Base-by-base conservation (phyloP, 495 filamentous ascomycete genomes). In the Neurospora tetraspora region DNA sequence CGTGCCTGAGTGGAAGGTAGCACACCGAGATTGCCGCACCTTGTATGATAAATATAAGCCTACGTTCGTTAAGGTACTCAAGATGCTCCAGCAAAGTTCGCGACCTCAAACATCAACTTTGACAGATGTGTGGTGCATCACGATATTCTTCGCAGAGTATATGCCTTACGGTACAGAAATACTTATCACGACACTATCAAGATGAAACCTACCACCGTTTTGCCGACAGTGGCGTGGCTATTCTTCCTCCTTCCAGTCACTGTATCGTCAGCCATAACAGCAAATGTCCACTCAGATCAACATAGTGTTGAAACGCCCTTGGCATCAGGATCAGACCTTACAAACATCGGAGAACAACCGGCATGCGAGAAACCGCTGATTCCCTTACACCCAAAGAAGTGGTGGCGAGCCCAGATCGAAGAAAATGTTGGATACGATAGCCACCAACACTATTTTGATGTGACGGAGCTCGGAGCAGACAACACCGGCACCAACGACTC, bases 341-440 rank as follows among this genome's bases (percentile, higher is more conserved):
- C 8, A n/a, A 20, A 45, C 3, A 45, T 45, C 42, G n/a, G n/a
- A n/a, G n/a, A 45, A 45, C 42, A 20, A 9, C 14, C 42, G 42
- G n/a, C 42, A 45, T 20, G 42, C 42, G 18, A 45, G n/a, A 45
- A 20, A 20, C 42, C 42, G 42, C n/a, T 6, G n/a, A 45, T 45
- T 20, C 18, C 59, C 20, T 38, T 37, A n/a, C 69, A 70, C 45
- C 70, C 73, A 5, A 45, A 65, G 47, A 75, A 71, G 20, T 82
- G 76, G 77, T 77, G 78, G 78, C 75, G 75, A 42, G 74, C 75
- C 69, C 34, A 74, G 27, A 76, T 76, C 34, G 43, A 59, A 5
- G 78, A 77, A 59, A 76, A 81, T 14, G 78, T 79, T n/a, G 78
- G 77, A n/a, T 78, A 70, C 59, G 78, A 78, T 40, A 43, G 38